Evolutionary conservation across 2,329 filamentous ascomycete genomes (phyloP), one percentile per base, ranked within the genome.

Genomic region (Talaromyces sp.): DNA sequence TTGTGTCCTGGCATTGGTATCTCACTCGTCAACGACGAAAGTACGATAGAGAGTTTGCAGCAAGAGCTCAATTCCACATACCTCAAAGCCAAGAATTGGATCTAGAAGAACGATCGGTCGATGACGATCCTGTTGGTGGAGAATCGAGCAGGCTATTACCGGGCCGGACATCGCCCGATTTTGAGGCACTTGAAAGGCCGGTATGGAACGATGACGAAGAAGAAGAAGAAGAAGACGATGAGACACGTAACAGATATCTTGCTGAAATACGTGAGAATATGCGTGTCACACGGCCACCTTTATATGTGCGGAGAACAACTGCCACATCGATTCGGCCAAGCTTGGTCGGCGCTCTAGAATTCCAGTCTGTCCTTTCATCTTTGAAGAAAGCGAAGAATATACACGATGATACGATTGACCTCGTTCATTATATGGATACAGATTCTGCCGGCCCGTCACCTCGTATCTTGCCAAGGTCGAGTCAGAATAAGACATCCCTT

Each of bases 1-100:
- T 99, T 11, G 91, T 98, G 17, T 84, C 84, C 6, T 98, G 93
- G 93, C 95, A 99, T 78, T 97, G 93, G 90, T 90, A 89, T 79
- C 82, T 90, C 17, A 87, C 86, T 43, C 84, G 88, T 68, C 84
- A 86, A 68, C 88, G 83, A 77, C 83, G 83, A 49, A 83, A 83
- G 65, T 84, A 86, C 64, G 85, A 88, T 59, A 85, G 88, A 70
- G 89, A 93, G 71, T 86, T 88, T 25, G 87, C 89, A 57, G 89
- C 91, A 62, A 85, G 93, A 67, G 87, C 89, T 17, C 90, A 96
- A 66, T 92, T 89, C 67, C 84, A 92, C 64, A 85, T 85, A 11
- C 82, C 86, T 7, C 79, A 81, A 43, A 80, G 82, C 31, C 87
- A 89, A 67, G 87, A 88, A 68, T 74, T 85, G 54, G 85, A 88